phyloP scores from a whole-genome alignment of 345 rosid species.

The Bruguiera gymnorhiza region DNA sequence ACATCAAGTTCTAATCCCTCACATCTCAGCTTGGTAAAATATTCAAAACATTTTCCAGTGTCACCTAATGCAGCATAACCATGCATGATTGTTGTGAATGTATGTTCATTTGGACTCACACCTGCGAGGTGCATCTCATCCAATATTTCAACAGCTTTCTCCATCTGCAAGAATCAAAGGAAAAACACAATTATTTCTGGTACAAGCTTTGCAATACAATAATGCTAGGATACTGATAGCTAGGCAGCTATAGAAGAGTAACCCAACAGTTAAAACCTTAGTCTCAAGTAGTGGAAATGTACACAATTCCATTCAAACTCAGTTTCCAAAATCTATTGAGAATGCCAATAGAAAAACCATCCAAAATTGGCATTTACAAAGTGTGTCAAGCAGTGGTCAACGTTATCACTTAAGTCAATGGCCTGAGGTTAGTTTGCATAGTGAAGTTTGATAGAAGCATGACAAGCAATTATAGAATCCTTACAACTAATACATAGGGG shows the following conservation, averaged over 20 bases:
- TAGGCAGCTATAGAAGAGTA: no score
- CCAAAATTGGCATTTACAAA: no score
- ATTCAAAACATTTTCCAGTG: constrained; percentile 89
- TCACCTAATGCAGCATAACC: constrained; percentile 94
- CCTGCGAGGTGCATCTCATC: constrained; percentile 88
- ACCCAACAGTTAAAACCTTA: no score
- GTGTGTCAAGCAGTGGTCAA: background rate
- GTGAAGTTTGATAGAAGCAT: no score
- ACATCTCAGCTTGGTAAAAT: constrained; percentile 69
- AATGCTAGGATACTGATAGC: no score
- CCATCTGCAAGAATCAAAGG: constrained; percentile 53
- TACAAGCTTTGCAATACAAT: background rate
- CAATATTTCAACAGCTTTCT: constrained; percentile 78
- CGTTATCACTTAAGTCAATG: background rate
- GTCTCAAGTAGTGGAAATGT: no score
- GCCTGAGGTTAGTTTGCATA: no score
- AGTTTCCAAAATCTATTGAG: background rate
- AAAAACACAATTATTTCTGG: background rate
- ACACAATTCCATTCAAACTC: no score
- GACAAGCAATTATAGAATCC: no score
- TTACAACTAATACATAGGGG: no score
- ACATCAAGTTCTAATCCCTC: constrained; percentile 86
- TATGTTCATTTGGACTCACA: constrained; percentile 74
- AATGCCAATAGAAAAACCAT: background rate
- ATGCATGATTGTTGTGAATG: constrained; percentile 94